A percentile compares a stretch with the other conserved stretches of the same genome.
phyloP scores from a whole-genome alignment of 2,329 filamentous ascomycete genomes.

The Neonectria ditissima region DNA sequence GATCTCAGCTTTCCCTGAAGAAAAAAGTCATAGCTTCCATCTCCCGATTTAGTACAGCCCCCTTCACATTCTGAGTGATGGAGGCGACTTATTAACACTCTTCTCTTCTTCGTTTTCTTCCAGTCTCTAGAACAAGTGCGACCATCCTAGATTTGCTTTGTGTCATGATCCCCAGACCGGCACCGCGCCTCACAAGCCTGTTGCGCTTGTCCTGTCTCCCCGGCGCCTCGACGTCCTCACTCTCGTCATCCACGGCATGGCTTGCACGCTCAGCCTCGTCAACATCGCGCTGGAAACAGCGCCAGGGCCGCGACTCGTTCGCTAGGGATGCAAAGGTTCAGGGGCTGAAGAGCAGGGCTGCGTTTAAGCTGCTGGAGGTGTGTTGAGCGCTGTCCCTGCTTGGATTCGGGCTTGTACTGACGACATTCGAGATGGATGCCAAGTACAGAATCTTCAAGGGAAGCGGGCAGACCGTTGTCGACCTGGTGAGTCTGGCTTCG shows the following conservation, averaged over 20 bases:
- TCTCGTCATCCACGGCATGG: background rate
- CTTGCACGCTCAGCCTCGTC: conserved; percentile 58
- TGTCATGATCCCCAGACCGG: conserved; percentile 10
- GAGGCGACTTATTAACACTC: background rate
- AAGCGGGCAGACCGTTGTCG: conserved; percentile 84
- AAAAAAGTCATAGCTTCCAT: conserved; percentile 4
- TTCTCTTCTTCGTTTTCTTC: background rate
- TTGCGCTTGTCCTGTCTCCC: background rate
- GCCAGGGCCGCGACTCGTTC: conserved; percentile 80
- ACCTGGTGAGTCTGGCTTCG: conserved; percentile 71
- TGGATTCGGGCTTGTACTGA: conserved; percentile 13
- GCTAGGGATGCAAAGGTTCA: conserved; percentile 81
- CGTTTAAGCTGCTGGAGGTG: conserved; percentile 92
- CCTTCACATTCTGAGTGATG: background rate
- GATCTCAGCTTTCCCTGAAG: background rate
- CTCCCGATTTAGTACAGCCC: background rate
- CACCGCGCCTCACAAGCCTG: conserved; percentile 6
- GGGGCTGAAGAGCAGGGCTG: conserved; percentile 88
- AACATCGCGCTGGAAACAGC: conserved; percentile 83
- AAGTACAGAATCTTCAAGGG: conserved; percentile 82
- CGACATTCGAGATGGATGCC: conserved; percentile 74
- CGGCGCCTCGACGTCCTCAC: background rate
- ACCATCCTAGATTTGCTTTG: background rate
- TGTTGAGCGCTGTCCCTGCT: background rate
- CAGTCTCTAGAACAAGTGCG: background rate